Conservation (phyloP, 768 basidiomycete species). For the Rhodotorula sphaerocarpa region DNA sequence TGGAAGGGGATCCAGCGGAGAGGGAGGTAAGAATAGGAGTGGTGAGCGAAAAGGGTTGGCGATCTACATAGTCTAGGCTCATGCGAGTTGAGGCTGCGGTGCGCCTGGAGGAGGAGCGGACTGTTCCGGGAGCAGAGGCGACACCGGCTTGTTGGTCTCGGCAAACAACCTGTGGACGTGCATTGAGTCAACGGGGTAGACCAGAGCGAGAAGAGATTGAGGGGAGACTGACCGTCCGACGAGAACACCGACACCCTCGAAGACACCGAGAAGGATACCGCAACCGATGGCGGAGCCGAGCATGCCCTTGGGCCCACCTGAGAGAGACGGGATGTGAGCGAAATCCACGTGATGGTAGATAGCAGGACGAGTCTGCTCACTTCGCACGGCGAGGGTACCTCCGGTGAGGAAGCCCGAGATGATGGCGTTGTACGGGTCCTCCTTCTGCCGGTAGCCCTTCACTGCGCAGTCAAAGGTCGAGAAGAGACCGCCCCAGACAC, state of each 20-base stretch:
- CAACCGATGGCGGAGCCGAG: slow-evolving; percentile 90
- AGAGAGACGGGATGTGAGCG: background rate
- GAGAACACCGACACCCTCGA: slow-evolving; percentile 90
- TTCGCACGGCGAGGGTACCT: slow-evolving; percentile 85
- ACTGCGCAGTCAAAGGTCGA: slow-evolving; percentile 97
- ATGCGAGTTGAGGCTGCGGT: slow-evolving; percentile 16
- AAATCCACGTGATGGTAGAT: too few species aligned
- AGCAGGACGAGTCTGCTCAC: slow-evolving; percentile 54
- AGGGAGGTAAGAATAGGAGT: background rate
- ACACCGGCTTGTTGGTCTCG: slow-evolving; percentile 34
- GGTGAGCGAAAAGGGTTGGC: too few species aligned
- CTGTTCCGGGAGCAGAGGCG: slow-evolving; percentile 28
- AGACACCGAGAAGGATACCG: slow-evolving; percentile 87
- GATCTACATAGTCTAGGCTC: slow-evolving; percentile 5
- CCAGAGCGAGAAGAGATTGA: background rate
- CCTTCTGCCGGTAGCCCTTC: slow-evolving; percentile 50
- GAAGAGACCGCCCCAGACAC: slow-evolving; percentile 75
- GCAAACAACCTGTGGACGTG: slow-evolving; percentile 26
- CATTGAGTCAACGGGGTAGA: too few species aligned
- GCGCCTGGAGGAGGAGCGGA: slow-evolving; percentile 14
- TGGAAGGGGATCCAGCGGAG: background rate
- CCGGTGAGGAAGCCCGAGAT: slow-evolving; percentile 98
- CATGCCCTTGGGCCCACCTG: slow-evolving; percentile 86
- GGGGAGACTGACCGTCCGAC: slow-evolving; percentile 54
- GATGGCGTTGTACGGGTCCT: slow-evolving; percentile 83